Evolutionary conservation across 2,329 filamentous ascomycete genomes (phyloP), one percentile per base, ranked within the genome.

Genomic region (Ophiostoma fasciatum): DNA sequence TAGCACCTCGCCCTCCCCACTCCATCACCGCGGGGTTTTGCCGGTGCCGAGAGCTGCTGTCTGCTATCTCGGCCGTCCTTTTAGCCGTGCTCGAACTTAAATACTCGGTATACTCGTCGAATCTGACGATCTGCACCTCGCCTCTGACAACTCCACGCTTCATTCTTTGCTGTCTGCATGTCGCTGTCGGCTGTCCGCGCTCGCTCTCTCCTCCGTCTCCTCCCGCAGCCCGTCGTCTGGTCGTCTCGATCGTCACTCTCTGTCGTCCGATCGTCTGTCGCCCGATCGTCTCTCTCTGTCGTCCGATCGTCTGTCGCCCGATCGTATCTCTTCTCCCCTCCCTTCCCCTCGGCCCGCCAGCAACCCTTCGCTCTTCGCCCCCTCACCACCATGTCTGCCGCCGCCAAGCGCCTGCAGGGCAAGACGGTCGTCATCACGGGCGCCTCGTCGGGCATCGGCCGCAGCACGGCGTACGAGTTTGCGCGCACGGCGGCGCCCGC

Each of bases 351-450:
- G 7, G 23, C 23, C 14, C 19, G 17, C 28, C n/a, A 19, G 12
- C 19, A 8, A 21, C 3, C 36, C 17, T 12, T 13, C 18, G 15
- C 34, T 28, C n/a, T 30, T 26, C n/a, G 7, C 19, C 5, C 27
- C 14, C 17, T 34, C 30, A 27, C 23, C 28, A 38, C 37, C 28
- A 47, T 46, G 44, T 44, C 43, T 18, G 38, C 45, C n/a, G 43
- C 42, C 27, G 74, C 79, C 51, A 80, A 84, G 57, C 85, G 88
- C 62, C 82, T 98, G 42, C 71, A 80, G 51, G 85, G 85, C 70
- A 96, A 96, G 64, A 96, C 85, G 5, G 66, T 96, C 40, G 60
- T 96, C 39, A 72, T 98, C 44, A 96, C 90, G 5, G 90, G 90
- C 38, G 90, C 90, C 22, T 90, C 81, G 4, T 92, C 84, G 15